These are phyloP conservation scores for Juncus inflexus DNA, from an alignment of 176 grass and related monocot species.

Conservation along the genomic window DNA sequence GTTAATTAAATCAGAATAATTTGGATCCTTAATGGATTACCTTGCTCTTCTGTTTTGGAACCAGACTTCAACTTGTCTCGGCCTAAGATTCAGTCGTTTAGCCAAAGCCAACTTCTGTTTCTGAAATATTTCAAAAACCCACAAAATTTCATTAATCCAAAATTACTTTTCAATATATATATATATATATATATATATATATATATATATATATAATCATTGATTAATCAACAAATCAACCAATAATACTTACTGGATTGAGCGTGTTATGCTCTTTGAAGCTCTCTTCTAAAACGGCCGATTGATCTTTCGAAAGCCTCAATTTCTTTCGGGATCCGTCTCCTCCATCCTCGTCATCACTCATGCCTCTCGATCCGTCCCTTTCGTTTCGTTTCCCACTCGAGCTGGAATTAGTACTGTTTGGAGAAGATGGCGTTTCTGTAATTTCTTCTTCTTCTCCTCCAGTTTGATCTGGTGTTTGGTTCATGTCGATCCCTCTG, in stretches of 20 bases:
- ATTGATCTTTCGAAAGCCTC: constrained; percentile 76
- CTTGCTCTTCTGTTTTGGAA: constrained; percentile 93
- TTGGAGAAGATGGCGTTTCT: constrained; percentile 18
- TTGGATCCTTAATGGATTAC: constrained; percentile 18
- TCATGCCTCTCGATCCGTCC: constrained; percentile 42
- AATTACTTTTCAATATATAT: background rate
- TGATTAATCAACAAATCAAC: constrained; percentile 6
- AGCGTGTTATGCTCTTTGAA: constrained; percentile 86
- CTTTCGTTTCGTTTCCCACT: constrained; percentile 34
- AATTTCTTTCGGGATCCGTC: constrained; percentile 83
- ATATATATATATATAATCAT: constrained; percentile 1
- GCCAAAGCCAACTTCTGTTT: constrained; percentile 75
- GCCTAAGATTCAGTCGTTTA: constrained; percentile 60
- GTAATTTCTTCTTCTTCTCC: constrained; percentile 14
- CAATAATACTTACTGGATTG: constrained; percentile 44
- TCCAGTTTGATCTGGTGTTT: constrained; percentile 25
- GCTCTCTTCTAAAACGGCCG: constrained; percentile 70
- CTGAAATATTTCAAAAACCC: constrained; percentile 29
- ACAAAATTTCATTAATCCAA: background rate
- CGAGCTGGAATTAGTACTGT: constrained; percentile 32
- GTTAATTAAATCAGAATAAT: constrained; percentile 24
- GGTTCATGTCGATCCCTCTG: constrained; percentile 41
- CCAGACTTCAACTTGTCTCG: constrained; percentile 92
- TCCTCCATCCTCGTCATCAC: constrained; percentile 67
- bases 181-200: constrained; percentile 12